Percentiles rank a stretch among this genome's conserved stretches.
Evolutionary conservation across 192 early-diverging fungal species (phyloP).

Genomic region (Umbelopsis vinacea): DNA sequence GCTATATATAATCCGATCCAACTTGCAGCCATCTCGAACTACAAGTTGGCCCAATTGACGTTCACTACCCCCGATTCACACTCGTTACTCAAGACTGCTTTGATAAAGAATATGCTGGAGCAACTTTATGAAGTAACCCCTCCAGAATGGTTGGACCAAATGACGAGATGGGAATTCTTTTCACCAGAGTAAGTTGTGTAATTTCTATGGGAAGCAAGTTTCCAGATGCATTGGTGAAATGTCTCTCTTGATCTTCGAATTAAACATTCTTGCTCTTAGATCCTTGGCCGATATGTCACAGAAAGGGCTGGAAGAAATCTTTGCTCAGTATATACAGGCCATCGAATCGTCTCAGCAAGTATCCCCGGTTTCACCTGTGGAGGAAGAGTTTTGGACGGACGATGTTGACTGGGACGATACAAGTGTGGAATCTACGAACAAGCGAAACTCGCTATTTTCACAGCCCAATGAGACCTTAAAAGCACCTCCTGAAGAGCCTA

Average conservation of each 20-base stretch:
- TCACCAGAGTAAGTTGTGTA: slow-evolving; percentile 37
- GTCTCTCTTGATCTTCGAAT: no score
- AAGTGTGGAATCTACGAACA: neutral
- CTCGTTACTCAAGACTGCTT: slow-evolving; percentile 43
- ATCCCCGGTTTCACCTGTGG: neutral
- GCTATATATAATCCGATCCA: slow-evolving; percentile 44
- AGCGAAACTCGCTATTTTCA: slow-evolving; percentile 22
- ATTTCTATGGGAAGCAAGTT: neutral
- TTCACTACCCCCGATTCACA: slow-evolving; percentile 44
- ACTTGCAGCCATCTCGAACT: slow-evolving; percentile 46
- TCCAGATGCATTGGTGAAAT: no score
- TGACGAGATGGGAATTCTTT: slow-evolving; percentile 46
- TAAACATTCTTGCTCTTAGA: neutral
- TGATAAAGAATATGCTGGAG: slow-evolving; percentile 45
- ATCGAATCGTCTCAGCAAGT: slow-evolving; percentile 31
- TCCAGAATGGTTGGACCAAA: slow-evolving; percentile 42
- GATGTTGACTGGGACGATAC: slow-evolving; percentile 23
- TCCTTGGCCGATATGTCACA: slow-evolving; percentile 42
- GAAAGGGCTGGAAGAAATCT: slow-evolving; percentile 38
- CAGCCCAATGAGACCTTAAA: slow-evolving; percentile 23
- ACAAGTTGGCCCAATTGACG: slow-evolving; percentile 46
- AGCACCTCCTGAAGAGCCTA: neutral
- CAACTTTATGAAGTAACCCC: slow-evolving; percentile 40
- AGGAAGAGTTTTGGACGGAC: slow-evolving; percentile 23
- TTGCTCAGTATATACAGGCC: slow-evolving; percentile 36